A percentile compares a stretch with the other conserved stretches of the same genome.
Evolutionary conservation across 2,329 filamentous ascomycete species (phyloP).

Genomic region (Penicillium sp.): DNA sequence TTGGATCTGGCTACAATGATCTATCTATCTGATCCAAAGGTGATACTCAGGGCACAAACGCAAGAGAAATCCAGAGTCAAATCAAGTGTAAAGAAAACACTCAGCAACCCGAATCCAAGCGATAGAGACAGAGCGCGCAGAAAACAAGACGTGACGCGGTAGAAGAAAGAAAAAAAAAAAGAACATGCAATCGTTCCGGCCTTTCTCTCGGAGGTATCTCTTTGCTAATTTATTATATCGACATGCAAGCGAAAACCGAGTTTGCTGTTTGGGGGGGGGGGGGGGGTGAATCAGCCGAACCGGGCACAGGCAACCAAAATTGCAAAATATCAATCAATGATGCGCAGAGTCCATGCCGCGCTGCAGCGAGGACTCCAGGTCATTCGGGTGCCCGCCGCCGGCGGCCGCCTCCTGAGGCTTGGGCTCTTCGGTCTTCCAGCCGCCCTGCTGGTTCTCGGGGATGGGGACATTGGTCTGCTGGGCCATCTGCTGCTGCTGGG

Average conservation of each 20-base stretch:
- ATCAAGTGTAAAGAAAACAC: neutral
- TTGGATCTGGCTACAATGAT: constrained; percentile 8
- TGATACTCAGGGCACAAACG: neutral
- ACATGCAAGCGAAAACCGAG: constrained; percentile 21
- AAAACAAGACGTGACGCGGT: neutral
- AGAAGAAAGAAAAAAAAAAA: neutral
- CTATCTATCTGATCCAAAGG: constrained; percentile 14
- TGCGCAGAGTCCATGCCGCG: constrained; percentile 55
- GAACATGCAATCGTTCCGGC: constrained; percentile 19
- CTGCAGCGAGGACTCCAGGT: constrained; percentile 53
- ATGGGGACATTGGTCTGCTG: constrained; percentile 58
- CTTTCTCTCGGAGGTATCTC: constrained; percentile 27
- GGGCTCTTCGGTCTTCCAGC: constrained; percentile 59
- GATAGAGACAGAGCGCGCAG: neutral
- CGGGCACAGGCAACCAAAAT: constrained; percentile 11
- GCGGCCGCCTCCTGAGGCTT: constrained; percentile 57
- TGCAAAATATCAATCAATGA: constrained; percentile 12
- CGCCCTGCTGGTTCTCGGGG: constrained; percentile 58
- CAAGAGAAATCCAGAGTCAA: neutral
- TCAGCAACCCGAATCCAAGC: neutral
- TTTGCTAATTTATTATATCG: constrained; percentile 28
- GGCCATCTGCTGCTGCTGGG: constrained; percentile 41
- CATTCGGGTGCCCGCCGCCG: constrained; percentile 43
- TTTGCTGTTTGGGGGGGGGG: no score
- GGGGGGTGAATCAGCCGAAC: constrained; percentile 10